These are phyloP conservation scores for Syzygium syzygioides DNA, from an alignment of 441 rosid species.

Conservation along the genomic window DNA sequence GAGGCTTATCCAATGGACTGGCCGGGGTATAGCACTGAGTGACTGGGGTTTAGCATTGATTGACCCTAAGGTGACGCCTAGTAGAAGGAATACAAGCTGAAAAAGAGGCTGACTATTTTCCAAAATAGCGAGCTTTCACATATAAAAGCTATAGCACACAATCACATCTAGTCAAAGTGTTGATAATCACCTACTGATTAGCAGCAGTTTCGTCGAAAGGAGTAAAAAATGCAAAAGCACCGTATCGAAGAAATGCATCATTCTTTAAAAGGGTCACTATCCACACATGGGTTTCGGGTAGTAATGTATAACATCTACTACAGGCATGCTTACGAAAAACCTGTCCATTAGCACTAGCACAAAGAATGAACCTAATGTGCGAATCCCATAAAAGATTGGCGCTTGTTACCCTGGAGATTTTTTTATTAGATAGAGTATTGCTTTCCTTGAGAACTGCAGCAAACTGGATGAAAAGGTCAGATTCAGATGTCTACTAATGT, in stretches of 20 bases:
- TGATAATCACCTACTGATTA: background rate
- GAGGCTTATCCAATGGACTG: background rate
- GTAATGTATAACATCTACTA: background rate
- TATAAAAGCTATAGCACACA: background rate
- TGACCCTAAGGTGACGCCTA: background rate
- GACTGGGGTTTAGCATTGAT: background rate
- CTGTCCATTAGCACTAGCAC: background rate
- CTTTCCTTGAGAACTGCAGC: background rate
- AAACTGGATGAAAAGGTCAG: background rate
- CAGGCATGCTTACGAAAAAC: background rate
- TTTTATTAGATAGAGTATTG: background rate
- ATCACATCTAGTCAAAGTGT: background rate
- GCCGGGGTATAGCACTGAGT: background rate
- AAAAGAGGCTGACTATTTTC: background rate
- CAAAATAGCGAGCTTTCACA: background rate
- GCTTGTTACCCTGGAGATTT: background rate
- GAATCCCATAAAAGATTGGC: background rate
- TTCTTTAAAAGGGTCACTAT: background rate
- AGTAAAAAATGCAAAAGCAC: background rate
- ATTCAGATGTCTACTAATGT: background rate
- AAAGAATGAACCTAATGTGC: background rate
- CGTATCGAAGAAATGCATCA: background rate
- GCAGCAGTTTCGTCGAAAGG: background rate
- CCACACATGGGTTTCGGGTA: background rate
- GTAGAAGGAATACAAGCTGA: background rate